phyloP scores from a whole-genome alignment of 495 filamentous ascomycete species.

The Paragyromitra xinjiangensis region DNA sequence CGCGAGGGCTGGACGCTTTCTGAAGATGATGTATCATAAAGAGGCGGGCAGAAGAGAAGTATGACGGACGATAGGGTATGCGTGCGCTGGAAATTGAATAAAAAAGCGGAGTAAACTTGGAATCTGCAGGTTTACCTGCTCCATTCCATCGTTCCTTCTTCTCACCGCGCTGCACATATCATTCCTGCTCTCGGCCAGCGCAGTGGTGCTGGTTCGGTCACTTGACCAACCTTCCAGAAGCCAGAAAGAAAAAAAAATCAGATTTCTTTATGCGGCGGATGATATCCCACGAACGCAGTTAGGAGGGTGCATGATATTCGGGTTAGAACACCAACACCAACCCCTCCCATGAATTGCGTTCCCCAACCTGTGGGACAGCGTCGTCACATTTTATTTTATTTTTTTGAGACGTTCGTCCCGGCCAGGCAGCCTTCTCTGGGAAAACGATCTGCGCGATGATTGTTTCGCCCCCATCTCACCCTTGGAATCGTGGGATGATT shows the following conservation, averaged over 20 bases:
- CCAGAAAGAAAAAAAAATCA: conserved; percentile 46
- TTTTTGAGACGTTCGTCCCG: conserved; percentile 50
- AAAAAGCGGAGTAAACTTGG: conserved; percentile 52
- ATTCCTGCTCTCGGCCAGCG: conserved; percentile 45
- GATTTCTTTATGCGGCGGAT: conserved; percentile 37
- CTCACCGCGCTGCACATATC: conserved; percentile 50
- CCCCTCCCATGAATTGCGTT: conserved; percentile 48
- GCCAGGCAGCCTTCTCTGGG: conserved; percentile 53
- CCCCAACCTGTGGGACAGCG: conserved; percentile 51
- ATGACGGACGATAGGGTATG: conserved; percentile 47
- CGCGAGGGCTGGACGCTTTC: conserved; percentile 32
- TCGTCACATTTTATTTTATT: conserved; percentile 51
- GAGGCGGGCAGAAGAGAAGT: conserved; percentile 23
- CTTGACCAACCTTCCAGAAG: conserved; percentile 55
- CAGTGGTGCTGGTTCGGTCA: conserved; percentile 52
- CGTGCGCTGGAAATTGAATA: conserved; percentile 46
- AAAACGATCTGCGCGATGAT: conserved; percentile 55
- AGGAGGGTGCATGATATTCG: conserved; percentile 49
- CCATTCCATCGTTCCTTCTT: conserved; percentile 34
- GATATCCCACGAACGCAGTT: conserved; percentile 32
- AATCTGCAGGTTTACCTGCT: conserved; percentile 53
- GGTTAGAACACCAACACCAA: conserved; percentile 51
- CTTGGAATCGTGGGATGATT: conserved; percentile 55
- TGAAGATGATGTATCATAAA: conserved; percentile 55
- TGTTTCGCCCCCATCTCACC: conserved; percentile 56